Evolutionary conservation across 306 rosid species (phyloP), one percentile per base, ranked within the genome.

Genomic region (Mucuna pruriens): DNA sequence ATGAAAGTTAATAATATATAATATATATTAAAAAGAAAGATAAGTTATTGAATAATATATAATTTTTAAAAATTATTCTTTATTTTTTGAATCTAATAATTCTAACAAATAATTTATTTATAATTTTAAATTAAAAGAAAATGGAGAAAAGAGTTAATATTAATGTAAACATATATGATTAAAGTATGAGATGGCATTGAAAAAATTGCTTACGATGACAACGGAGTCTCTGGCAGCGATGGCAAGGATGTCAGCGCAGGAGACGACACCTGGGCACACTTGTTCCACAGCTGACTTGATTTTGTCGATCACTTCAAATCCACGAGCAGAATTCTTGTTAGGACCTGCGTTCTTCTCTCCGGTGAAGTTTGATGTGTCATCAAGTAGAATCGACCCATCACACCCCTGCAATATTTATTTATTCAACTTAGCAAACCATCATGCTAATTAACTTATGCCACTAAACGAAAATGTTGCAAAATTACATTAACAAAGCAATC

Each of bases 401-500:
- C 99, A 95, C 22, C 99, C 99, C 98, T 93, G 51, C 42, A 73
- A 3, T 26, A 60, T 60, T 60, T 25, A 10, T 58, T 58, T 12
- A 13, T 29, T 15, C 17, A 25, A 61, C 15, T 25, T 6, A 58
- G 3, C 66, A 31, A n/a, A n/a, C n/a, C n/a, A n/a, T n/a, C n/a
- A n/a, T n/a, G n/a, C n/a, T n/a, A n/a, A n/a, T n/a, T 55, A 55
- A 9, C 31, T 55, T 58, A 8, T 58, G 25, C 7, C 16, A 25
- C 9, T 58, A 13, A 58, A 58, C n/a, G 26, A 9, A 25, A 7
- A 26, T 25, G 66, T 12, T 91, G 34, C 16, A 58, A 36, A 75
- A 79, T 83, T 90, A 95, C 97, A 73, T 95, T 95, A 75, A 95
- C 98, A 64, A 95, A 91, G 68, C 97, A 95, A 36, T 95, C 97